These are phyloP conservation scores for Mycosphaerella arachidis DNA, from an alignment of 2,329 filamentous ascomycete genomes.

Conservation along the genomic window DNA sequence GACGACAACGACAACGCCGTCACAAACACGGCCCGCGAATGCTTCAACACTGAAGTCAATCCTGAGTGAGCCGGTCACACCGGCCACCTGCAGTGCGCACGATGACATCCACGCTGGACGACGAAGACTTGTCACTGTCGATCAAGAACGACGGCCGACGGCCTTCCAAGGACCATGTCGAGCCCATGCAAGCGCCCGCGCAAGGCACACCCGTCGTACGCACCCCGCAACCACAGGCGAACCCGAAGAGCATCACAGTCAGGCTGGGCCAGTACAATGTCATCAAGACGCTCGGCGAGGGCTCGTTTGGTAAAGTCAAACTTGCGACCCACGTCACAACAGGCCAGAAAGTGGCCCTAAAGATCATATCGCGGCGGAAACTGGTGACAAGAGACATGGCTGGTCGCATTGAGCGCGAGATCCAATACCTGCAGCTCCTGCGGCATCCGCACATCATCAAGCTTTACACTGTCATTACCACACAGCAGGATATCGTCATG, in stretches of 20 bases:
- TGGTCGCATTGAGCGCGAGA: constrained; percentile 93
- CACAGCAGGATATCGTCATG: constrained; percentile 93
- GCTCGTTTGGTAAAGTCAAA: constrained; percentile 98
- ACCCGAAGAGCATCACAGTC: constrained; percentile 35
- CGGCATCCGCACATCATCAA: constrained; percentile 99
- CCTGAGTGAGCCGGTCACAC: constrained; percentile 10
- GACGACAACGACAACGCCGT: background rate
- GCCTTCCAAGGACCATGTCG: constrained; percentile 32
- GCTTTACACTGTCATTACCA: constrained; percentile 95
- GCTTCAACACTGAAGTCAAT: background rate
- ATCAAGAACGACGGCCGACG: constrained; percentile 30
- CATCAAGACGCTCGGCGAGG: constrained; percentile 85
- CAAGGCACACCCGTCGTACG: constrained; percentile 20
- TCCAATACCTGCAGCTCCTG: constrained; percentile 92
- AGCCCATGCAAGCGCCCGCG: constrained; percentile 20
- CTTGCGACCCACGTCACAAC: constrained; percentile 88
- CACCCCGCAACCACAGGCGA: constrained; percentile 27
- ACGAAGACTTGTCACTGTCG: constrained; percentile 39
- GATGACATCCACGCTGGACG: constrained; percentile 38
- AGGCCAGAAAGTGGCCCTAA: constrained; percentile 91
- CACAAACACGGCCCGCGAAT: background rate
- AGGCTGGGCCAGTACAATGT: constrained; percentile 90
- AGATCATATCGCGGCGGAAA: constrained; percentile 96
- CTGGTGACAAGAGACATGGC: constrained; percentile 97
- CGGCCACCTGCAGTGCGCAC: constrained; percentile 13